These are phyloP conservation scores for Coprinopsis cinerea DNA, from an alignment of 768 basidiomycete species.

Conservation along the genomic window DNA sequence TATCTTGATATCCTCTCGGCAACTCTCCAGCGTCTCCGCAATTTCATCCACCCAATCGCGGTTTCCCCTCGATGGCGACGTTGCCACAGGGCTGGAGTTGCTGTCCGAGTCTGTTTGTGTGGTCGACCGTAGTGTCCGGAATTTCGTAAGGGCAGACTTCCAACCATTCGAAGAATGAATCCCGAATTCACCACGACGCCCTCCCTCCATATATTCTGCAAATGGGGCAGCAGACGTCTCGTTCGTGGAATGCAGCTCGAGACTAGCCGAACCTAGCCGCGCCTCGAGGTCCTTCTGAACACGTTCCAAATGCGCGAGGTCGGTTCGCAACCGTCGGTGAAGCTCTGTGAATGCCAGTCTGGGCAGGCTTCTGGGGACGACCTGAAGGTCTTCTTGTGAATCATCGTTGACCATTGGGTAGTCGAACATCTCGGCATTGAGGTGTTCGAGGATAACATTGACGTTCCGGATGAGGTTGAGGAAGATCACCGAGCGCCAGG, in stretches of 20 bases:
- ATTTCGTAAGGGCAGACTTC: conserved; percentile 56
- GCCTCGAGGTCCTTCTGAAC: conserved; percentile 57
- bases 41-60: conserved; percentile 43
- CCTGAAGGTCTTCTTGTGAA: conserved; percentile 33
- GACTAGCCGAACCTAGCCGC: conserved; percentile 52
- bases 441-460: conserved; percentile 52
- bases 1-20: conserved; percentile 58
- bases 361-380: conserved; percentile 30
- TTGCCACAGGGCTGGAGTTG: conserved; percentile 12
- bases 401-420: conserved; percentile 29
- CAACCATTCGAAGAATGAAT: conserved; percentile 61
- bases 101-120: conserved; percentile 7
- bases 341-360: conserved; percentile 53
- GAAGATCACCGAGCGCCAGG: conserved; percentile 73
- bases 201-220: conserved; percentile 13
- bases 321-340: conserved; percentile 53
- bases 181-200: conserved; percentile 44
- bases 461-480: conserved; percentile 77
- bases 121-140: conserved; percentile 34
- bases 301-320: conserved; percentile 50
- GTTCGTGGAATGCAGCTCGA: conserved; percentile 40
- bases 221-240: conserved; percentile 38
- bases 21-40: conserved; percentile 51
- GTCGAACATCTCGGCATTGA: conserved; percentile 51
- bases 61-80: conserved; percentile 24